These are phyloP conservation scores for Scheffersomyces stipitis DNA, from an alignment of 805 yeast species.

Conservation along the genomic window DNA sequence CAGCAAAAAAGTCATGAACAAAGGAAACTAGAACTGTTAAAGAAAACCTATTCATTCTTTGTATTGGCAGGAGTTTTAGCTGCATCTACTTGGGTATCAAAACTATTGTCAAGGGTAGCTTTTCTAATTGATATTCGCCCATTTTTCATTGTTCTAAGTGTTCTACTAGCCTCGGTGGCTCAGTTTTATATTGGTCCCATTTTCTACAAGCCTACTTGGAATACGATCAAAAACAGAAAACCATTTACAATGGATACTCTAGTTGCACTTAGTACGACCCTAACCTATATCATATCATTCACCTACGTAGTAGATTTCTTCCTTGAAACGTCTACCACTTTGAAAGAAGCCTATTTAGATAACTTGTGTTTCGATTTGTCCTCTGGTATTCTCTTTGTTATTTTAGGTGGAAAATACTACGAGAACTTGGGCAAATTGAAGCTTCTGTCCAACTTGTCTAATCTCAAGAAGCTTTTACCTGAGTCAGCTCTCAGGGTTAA, in stretches of 20 bases:
- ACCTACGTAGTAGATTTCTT: slow-evolving; percentile 2
- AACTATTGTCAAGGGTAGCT: slow-evolving; percentile 2
- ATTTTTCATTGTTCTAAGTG: neutral
- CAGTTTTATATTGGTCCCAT: slow-evolving; percentile 2
- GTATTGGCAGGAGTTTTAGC: slow-evolving; percentile 5
- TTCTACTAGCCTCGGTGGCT: slow-evolving; percentile 1
- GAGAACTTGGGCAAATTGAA: slow-evolving; percentile 5
- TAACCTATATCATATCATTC: slow-evolving; percentile 4
- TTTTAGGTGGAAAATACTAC: slow-evolving; percentile 5
- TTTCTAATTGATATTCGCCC: neutral
- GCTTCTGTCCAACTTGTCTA: slow-evolving; percentile 5
- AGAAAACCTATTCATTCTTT: neutral
- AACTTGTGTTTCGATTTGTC: slow-evolving; percentile 7
- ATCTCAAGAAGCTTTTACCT: slow-evolving; percentile 6
- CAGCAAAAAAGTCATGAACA: slow-evolving; percentile 1
- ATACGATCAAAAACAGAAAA: slow-evolving; percentile 5
- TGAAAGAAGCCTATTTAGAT: neutral
- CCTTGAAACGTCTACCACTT: neutral
- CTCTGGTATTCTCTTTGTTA: slow-evolving; percentile 6
- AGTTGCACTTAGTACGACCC: slow-evolving; percentile 7
- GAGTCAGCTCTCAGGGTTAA: slow-evolving; percentile 2
- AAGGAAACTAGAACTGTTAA: neutral
- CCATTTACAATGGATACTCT: slow-evolving; percentile 7
- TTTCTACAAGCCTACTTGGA: slow-evolving; percentile 7
- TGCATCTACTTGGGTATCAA: neutral